phyloP scores from a whole-genome alignment of 371 early-diverging fungal genomes.

The Cokeromyces recurvatus region DNA sequence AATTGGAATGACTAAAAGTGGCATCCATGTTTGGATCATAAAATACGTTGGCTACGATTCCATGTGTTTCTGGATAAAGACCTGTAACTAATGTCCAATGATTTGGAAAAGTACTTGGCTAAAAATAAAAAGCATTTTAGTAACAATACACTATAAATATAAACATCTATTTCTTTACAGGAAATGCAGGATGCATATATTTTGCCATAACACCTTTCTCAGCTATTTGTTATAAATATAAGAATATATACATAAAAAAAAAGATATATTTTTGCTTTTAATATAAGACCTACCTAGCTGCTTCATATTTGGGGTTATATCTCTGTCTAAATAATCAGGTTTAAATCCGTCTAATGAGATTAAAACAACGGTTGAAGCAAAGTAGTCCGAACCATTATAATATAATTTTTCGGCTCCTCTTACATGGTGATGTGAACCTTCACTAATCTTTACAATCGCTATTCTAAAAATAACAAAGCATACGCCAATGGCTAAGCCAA shows the following conservation, averaged over 20 bases:
- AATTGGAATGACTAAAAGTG: conserved; percentile 73
- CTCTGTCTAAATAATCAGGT: conserved; percentile 75
- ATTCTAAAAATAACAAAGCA: conserved; percentile 25
- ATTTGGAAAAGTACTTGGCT: conserved; percentile 88
- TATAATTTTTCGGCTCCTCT: conserved; percentile 23
- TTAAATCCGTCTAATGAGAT: conserved; percentile 92
- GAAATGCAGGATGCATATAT: conserved; percentile 74
- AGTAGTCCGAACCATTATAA: conserved; percentile 65
- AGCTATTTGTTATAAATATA: conserved; percentile 24
- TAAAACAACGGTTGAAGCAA: conserved; percentile 76
- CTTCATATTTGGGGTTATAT: conserved; percentile 65
- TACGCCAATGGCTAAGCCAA: conserved; percentile 18
- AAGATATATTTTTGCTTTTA: background rate
- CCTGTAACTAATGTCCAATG: conserved; percentile 93
- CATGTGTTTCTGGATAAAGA: conserved; percentile 86
- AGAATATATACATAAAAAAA: no score
- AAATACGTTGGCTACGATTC: conserved; percentile 90
- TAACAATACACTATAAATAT: background rate
- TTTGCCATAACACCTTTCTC: conserved; percentile 51
- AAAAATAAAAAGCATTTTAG: background rate
- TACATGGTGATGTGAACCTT: conserved; percentile 6
- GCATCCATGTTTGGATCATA: conserved; percentile 72
- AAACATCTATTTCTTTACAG: conserved; percentile 31
- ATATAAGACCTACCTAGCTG: conserved; percentile 51
- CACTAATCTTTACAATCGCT: conserved; percentile 9